These are phyloP conservation scores for Fusarium sp. DNA, from an alignment of 2,329 filamentous ascomycete genomes.

Conservation along the genomic window DNA sequence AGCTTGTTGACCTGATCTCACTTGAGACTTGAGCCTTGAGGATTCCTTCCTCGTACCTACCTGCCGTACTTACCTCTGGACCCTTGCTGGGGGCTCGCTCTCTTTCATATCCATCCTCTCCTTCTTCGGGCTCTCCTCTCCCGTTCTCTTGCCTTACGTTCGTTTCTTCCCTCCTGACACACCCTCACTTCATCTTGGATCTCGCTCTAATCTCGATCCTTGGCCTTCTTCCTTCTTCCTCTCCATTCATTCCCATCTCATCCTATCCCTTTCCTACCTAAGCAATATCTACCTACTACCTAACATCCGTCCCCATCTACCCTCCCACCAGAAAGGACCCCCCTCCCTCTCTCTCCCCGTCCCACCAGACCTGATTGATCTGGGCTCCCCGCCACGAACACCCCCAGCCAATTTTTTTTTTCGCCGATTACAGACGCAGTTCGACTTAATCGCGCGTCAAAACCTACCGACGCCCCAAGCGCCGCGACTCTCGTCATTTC, in stretches of 20 bases:
- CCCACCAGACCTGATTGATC: constrained; percentile 38
- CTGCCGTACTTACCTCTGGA: not conserved
- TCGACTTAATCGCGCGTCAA: constrained; percentile 51
- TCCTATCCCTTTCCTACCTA: not conserved
- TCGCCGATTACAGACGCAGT: constrained; percentile 47
- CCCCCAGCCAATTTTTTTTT: constrained; percentile 40
- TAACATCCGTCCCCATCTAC: constrained; percentile 3
- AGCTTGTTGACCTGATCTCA: not conserved
- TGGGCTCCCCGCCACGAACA: constrained; percentile 48
- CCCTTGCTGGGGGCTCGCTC: not conserved
- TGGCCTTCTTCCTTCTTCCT: constrained; percentile 28
- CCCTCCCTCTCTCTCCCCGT: constrained; percentile 20
- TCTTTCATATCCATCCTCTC: constrained; percentile 18
- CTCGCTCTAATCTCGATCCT: constrained; percentile 42
- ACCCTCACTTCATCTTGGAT: constrained; percentile 43
- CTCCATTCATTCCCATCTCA: constrained; percentile 2
- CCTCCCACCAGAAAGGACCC: too few species aligned
- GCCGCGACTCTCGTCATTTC: constrained; percentile 44
- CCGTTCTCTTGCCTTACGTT: constrained; percentile 15
- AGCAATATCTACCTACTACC: constrained; percentile 1
- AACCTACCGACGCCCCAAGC: constrained; percentile 49
- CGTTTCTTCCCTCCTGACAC: constrained; percentile 30
- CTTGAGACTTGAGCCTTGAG: not conserved
- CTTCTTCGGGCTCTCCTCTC: constrained; percentile 4
- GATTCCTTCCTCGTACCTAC: constrained; percentile 5